phyloP scores from a whole-genome alignment of 495 filamentous ascomycete species.

The Penicillium bialowiezense region DNA sequence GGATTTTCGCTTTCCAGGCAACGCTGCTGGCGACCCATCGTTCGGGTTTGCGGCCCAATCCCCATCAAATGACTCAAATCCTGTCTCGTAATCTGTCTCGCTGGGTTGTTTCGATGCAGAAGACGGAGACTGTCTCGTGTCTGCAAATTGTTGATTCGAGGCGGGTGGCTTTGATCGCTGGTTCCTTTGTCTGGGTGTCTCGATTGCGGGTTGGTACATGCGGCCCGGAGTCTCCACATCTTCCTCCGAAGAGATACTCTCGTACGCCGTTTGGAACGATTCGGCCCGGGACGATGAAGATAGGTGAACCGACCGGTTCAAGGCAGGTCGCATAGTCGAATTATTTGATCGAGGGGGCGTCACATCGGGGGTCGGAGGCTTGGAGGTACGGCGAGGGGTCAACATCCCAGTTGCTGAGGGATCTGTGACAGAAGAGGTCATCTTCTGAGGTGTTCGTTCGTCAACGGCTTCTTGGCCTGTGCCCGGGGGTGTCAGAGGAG shows the following conservation, averaged over 20 bases:
- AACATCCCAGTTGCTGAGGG: conserved; percentile 28
- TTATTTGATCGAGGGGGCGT: conserved; percentile 59
- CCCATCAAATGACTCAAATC: conserved; percentile 27
- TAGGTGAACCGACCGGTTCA: conserved; percentile 27
- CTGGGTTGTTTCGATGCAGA: conserved; percentile 14
- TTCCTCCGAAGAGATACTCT: conserved; percentile 61
- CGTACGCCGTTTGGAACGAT: conserved; percentile 71
- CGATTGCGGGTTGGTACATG: conserved; percentile 30
- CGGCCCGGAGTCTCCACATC: conserved; percentile 53
- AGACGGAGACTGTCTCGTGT: conserved; percentile 10
- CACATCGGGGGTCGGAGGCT: conserved; percentile 70
- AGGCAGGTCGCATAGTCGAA: conserved; percentile 42
- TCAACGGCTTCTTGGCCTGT: conserved; percentile 20
- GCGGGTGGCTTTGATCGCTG: conserved; percentile 12
- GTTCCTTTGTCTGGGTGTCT: conserved; percentile 29
- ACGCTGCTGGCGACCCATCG: conserved; percentile 19
- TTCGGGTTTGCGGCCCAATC: conserved; percentile 15
- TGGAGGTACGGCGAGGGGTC: conserved; percentile 61
- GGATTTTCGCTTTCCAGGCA: conserved; percentile 14
- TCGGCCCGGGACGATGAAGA: conserved; percentile 57
- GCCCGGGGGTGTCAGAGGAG: conserved; percentile 42
- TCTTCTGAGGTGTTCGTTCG: conserved; percentile 24
- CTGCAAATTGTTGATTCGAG: conserved; percentile 11
- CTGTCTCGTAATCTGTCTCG: conserved; percentile 22
- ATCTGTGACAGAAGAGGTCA: conserved; percentile 21